phyloP scores from a whole-genome alignment of 1,284 basidiomycete species.

The Tilletia walkeri region DNA sequence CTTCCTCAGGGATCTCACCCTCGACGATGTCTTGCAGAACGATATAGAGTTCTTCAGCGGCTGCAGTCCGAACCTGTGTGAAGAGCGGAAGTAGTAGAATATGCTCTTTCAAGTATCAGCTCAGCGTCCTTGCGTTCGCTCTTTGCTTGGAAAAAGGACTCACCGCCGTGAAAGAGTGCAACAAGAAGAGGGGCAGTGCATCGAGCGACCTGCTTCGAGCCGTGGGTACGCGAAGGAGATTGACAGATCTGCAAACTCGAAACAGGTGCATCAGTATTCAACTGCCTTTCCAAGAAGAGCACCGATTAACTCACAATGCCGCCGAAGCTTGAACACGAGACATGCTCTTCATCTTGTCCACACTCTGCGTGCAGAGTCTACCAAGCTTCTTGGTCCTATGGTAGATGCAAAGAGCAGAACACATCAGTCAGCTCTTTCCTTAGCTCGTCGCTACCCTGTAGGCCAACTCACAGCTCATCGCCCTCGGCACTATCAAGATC shows the following conservation, averaged over 20 bases:
- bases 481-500: background rate
- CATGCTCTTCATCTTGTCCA: conserved; percentile 24
- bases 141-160: background rate
- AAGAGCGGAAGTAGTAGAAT: conserved; percentile 4
- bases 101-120: background rate
- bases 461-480: conserved; percentile 9
- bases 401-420: background rate
- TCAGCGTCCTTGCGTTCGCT: background rate
- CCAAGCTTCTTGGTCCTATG: conserved; percentile 19
- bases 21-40: conserved; percentile 23
- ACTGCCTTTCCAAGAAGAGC: no score
- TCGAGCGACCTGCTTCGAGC: background rate
- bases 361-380: conserved; percentile 24
- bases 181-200: conserved; percentile 8
- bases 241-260: background rate
- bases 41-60: conserved; percentile 33
- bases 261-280: background rate
- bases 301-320: conserved; percentile 11
- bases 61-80: conserved; percentile 13
- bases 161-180: conserved; percentile 3
- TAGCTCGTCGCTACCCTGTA: background rate
- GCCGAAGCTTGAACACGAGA: conserved; percentile 23
- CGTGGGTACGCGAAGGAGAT: background rate
- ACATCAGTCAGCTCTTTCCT: background rate
- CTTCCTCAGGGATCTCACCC: conserved; percentile 11